Evolutionary conservation across 192 early-diverging fungal genomes (phyloP), one percentile per base, ranked within the genome.

Genomic region (Coemansia interrupta): DNA sequence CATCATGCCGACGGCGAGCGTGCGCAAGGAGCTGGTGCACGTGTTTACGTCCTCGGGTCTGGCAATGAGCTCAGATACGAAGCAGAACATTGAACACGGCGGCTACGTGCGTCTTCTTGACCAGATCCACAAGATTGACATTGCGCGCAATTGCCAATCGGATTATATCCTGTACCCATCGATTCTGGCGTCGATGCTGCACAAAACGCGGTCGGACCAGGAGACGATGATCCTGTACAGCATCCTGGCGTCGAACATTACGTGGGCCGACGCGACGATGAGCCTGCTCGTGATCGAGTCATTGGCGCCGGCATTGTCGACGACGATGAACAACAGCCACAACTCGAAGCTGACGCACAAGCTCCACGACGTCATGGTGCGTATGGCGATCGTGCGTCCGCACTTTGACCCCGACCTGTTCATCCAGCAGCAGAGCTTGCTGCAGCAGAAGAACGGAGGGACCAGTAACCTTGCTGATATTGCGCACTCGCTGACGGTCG

Each of bases 1-100:
- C 17, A 65, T 94, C 17, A 70, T 97, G 28, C 90, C 92, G 2
- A 83, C 86, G n/a, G 83, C 93, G 5, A 86, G 85, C 40, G 82
- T 81, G 59, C 89, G 89, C 71, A 86, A 84, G 63, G 84, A 85
- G 26, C 63, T 90, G 41, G 62, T 54, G 3, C 75, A 78, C 19
- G 62, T 78, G 58, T 69, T 78, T 23, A 60, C 70, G 32, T 30
- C 42, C 0, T 70, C 75, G 0, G 75, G 75, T 22, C 26, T 69
- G 14, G 42, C 51, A 14, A 53, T 68, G 40, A 64, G 28, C 26
- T 39, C 70, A 0, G 75, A 78, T 7, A 26, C 45, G 20, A 68
- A 69, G 56, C 46, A 57, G 42, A 53, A 58, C 14, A 24, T 78
- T 20, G 75, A 78, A 70, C 65, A 72, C 17, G 75, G 75, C 51